phyloP scores from a whole-genome alignment of 1,284 basidiomycete species.

The Tremellales sp. region DNA sequence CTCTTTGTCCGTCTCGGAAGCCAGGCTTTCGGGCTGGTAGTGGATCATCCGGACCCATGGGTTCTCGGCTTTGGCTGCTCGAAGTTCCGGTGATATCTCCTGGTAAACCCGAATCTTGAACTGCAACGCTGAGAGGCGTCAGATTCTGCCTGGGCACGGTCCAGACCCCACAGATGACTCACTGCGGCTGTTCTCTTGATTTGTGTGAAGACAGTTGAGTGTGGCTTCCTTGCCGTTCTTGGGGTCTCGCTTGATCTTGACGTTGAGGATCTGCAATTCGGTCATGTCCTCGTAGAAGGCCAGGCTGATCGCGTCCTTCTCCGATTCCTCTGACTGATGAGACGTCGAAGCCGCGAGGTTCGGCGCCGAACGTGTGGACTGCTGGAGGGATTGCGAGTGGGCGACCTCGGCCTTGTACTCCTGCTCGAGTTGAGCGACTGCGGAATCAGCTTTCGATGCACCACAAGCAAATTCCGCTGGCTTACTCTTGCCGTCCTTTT shows the following conservation, averaged over 20 bases:
- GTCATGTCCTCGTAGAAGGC: slow-evolving; percentile 46
- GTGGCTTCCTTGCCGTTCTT: slow-evolving; percentile 34
- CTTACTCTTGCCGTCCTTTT: slow-evolving; percentile 39
- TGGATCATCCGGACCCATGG: slow-evolving; percentile 19
- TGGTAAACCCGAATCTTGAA: slow-evolving; percentile 28
- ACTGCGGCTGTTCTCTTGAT: slow-evolving; percentile 37
- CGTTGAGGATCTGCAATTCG: slow-evolving; percentile 34
- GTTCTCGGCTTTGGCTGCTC: slow-evolving; percentile 4
- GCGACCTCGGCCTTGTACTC: slow-evolving; percentile 42
- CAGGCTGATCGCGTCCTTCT: slow-evolving; percentile 32
- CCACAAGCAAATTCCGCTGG: neutral
- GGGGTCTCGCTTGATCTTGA: slow-evolving; percentile 27
- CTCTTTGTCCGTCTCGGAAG: slow-evolving; percentile 21
- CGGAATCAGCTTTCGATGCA: neutral
- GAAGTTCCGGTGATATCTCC: slow-evolving; percentile 8
- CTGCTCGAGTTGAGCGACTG: slow-evolving; percentile 32
- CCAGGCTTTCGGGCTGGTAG: slow-evolving; percentile 20
- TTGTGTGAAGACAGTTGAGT: slow-evolving; percentile 35
- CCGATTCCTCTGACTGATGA: slow-evolving; percentile 23
- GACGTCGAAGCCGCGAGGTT: slow-evolving; percentile 1
- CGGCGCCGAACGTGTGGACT: slow-evolving; percentile 9
- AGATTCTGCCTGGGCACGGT: neutral
- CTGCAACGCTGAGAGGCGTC: slow-evolving; percentile 16
- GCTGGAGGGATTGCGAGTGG: slow-evolving; percentile 34
- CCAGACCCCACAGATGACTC: slow-evolving; percentile 18